Percentiles rank a stretch among this genome's conserved stretches.
Evolutionary conservation across 2,329 filamentous ascomycete species (phyloP).

Genomic region (Fusarium ambrosium): DNA sequence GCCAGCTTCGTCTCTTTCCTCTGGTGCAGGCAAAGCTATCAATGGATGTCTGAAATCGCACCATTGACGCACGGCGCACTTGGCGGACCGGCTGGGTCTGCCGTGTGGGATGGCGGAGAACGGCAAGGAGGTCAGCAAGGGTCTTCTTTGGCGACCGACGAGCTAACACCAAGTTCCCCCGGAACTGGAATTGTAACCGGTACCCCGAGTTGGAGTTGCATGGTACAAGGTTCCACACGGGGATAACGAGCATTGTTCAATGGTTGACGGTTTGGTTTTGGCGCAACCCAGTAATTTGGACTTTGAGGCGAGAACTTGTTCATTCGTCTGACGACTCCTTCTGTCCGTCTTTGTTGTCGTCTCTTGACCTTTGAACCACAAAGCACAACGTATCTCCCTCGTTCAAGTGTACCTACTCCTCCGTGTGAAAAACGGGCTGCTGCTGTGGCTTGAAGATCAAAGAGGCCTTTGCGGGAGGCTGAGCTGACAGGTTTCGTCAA

Average conservation of each 20-base stretch:
- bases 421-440: slow-evolving; percentile 4
- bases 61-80: slow-evolving; percentile 35
- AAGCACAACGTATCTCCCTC: not conserved
- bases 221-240: slow-evolving; percentile 15
- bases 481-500: slow-evolving; percentile 12
- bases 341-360: slow-evolving; percentile 1
- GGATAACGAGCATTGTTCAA: slow-evolving; percentile 5
- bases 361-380: slow-evolving; percentile 13
- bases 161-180: slow-evolving; percentile 6
- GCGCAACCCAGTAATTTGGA: slow-evolving; percentile 30
- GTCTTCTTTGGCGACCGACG: slow-evolving; percentile 23
- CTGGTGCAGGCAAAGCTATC: slow-evolving; percentile 14
- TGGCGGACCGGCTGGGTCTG: slow-evolving; percentile 18
- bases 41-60: slow-evolving; percentile 32
- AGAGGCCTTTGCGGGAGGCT: slow-evolving; percentile 5
- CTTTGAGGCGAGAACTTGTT: slow-evolving; percentile 16
- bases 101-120: slow-evolving; percentile 34
- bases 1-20: slow-evolving; percentile 17
- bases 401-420: not conserved
- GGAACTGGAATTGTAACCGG: slow-evolving; percentile 32
- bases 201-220: not conserved
- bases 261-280: slow-evolving; percentile 4
- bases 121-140: slow-evolving; percentile 19
- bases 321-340: slow-evolving; percentile 22
- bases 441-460: not conserved